Conservation (phyloP, 768 basidiomycete species). For the Boletus tomentosulus region DNA sequence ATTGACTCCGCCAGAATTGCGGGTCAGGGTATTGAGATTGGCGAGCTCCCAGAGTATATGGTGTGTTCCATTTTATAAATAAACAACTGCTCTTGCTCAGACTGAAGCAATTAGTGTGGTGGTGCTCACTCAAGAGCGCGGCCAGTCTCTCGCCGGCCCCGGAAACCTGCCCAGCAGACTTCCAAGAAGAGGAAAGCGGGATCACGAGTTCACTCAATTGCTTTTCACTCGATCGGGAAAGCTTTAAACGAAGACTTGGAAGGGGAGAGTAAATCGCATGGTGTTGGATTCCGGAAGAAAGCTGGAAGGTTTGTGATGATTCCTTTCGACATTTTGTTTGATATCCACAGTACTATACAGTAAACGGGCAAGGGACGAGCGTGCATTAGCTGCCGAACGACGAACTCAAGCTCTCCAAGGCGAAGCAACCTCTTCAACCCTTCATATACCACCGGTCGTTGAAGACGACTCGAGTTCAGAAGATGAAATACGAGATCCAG, state of each 20-base stretch:
- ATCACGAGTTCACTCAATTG: slow-evolving; percentile 54
- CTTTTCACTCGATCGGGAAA: slow-evolving; percentile 57
- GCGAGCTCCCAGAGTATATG: slow-evolving; percentile 75
- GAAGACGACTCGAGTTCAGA: slow-evolving; percentile 32
- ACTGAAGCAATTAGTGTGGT: slow-evolving; percentile 54
- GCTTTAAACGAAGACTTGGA: slow-evolving; percentile 42
- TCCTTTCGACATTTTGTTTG: background rate
- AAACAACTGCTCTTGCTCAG: background rate
- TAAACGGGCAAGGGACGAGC: slow-evolving; percentile 75
- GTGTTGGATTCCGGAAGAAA: slow-evolving; percentile 67
- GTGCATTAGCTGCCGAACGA: slow-evolving; percentile 69
- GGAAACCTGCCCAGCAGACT: slow-evolving; percentile 56
- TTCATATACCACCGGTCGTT: slow-evolving; percentile 16
- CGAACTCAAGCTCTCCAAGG: slow-evolving; percentile 48
- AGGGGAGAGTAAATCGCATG: slow-evolving; percentile 38
- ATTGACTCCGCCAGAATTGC: slow-evolving; percentile 55
- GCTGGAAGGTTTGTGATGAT: slow-evolving; percentile 51
- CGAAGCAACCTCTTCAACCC: slow-evolving; percentile 9
- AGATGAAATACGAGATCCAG: slow-evolving; percentile 40
- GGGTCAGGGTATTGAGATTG: slow-evolving; percentile 47
- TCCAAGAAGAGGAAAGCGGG: slow-evolving; percentile 71
- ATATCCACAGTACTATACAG: slow-evolving; percentile 35
- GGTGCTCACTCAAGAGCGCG: slow-evolving; percentile 67
- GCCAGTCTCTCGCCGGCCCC: slow-evolving; percentile 43
- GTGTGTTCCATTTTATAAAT: slow-evolving; percentile 32